These are phyloP conservation scores for Magnaporthiopsis rhizophila DNA, from an alignment of 2,329 filamentous ascomycete genomes.

Conservation along the genomic window DNA sequence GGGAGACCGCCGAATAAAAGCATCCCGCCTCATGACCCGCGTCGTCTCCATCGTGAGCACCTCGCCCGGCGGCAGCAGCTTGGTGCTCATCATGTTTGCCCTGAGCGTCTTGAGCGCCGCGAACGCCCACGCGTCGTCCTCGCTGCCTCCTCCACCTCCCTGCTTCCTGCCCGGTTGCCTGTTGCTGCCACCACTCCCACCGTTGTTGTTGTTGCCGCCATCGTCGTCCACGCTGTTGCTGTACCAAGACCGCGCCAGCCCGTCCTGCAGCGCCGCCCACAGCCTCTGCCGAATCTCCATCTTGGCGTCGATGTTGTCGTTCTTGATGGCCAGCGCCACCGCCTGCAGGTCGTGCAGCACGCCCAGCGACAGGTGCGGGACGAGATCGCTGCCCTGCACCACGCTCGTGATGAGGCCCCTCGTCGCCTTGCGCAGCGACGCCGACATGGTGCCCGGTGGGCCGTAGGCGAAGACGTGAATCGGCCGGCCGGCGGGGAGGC, in stretches of 20 bases:
- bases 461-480: slow-evolving; percentile 78
- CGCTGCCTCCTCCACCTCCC: slow-evolving; percentile 24
- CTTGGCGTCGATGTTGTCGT: slow-evolving; percentile 59
- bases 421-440: slow-evolving; percentile 60
- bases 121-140: slow-evolving; percentile 63
- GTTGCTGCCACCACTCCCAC: neutral
- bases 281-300: slow-evolving; percentile 58
- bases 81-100: slow-evolving; percentile 58
- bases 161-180: neutral
- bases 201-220: neutral
- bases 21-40: slow-evolving; percentile 58
- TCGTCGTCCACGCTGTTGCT: slow-evolving; percentile 20
- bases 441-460: slow-evolving; percentile 64
- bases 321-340: slow-evolving; percentile 64
- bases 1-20: slow-evolving; percentile 39
- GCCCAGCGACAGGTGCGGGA: slow-evolving; percentile 66
- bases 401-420: slow-evolving; percentile 67
- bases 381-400: slow-evolving; percentile 65
- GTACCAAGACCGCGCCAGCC: slow-evolving; percentile 54
- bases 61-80: slow-evolving; percentile 68
- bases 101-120: slow-evolving; percentile 58
- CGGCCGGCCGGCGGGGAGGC: slow-evolving; percentile 57
- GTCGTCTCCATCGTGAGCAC: slow-evolving; percentile 66
- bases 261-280: slow-evolving; percentile 56
- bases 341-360: slow-evolving; percentile 69